Percentiles rank a stretch among this genome's conserved stretches.
phyloP scores from a whole-genome alignment of 176 grass and related monocot genomes.

The Carex scoparia region DNA sequence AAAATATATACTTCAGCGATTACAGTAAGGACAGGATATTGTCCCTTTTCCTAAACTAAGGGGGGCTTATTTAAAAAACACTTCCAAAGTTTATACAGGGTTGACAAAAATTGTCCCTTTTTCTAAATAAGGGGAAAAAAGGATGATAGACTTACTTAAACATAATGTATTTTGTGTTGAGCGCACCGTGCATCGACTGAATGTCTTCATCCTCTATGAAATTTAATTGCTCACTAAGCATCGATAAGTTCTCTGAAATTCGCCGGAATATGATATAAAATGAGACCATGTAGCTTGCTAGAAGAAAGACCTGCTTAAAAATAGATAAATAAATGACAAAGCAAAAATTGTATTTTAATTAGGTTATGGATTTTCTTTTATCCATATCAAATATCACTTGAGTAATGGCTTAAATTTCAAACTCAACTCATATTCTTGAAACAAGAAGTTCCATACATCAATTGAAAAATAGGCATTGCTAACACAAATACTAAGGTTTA shows the following conservation, averaged over 20 bases:
- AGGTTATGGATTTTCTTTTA: neutral
- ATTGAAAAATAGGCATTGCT: neutral
- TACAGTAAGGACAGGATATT: neutral
- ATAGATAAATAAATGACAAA: neutral
- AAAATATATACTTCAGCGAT: neutral
- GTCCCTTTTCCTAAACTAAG: neutral
- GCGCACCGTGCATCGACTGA: constrained; percentile 61
- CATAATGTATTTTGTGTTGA: constrained; percentile 91
- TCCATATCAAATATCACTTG: neutral
- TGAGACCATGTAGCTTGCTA: constrained; percentile 61
- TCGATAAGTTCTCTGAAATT: constrained; percentile 60
- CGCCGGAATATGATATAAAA: constrained; percentile 77
- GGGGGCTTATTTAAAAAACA: neutral
- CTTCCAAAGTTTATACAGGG: neutral
- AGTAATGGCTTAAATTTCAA: neutral
- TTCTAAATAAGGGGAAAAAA: neutral
- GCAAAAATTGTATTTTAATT: neutral
- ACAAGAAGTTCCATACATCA: neutral
- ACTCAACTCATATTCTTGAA: neutral
- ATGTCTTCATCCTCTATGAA: constrained; percentile 70
- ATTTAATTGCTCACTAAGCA: constrained; percentile 69
- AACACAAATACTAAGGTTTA: neutral
- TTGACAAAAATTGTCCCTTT: neutral
- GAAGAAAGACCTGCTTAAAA: constrained; percentile 50
- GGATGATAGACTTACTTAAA: constrained; percentile 53